Percentiles rank a stretch among this genome's conserved stretches.
Evolutionary conservation across 2,329 filamentous ascomycete genomes (phyloP).

Genomic region (Epichloe hybrida): DNA sequence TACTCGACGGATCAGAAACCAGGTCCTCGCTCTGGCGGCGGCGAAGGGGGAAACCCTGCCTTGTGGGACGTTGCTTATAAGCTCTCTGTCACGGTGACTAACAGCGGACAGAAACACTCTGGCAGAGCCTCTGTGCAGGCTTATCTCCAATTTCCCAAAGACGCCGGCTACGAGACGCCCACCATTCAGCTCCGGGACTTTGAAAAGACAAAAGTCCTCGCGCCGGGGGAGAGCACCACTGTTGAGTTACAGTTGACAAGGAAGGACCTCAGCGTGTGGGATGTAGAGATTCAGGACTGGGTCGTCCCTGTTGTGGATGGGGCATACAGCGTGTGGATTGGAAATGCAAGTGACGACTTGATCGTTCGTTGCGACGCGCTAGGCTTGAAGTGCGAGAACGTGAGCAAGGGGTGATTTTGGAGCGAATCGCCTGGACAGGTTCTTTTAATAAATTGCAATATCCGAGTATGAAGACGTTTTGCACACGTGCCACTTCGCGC

Average conservation of each 20-base stretch:
- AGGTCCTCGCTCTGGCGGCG: too few relatives aligned
- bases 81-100: slow-evolving; percentile 35
- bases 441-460: too few relatives aligned
- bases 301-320: slow-evolving; percentile 28
- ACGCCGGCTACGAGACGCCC: slow-evolving; percentile 44
- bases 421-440: too few relatives aligned
- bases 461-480: too few relatives aligned
- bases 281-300: slow-evolving; percentile 55
- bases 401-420: background rate
- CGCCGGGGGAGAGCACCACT: slow-evolving; percentile 32
- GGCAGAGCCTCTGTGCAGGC: slow-evolving; percentile 35
- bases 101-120: slow-evolving; percentile 30
- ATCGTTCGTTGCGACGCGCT: slow-evolving; percentile 17
- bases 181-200: slow-evolving; percentile 57
- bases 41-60: too few relatives aligned
- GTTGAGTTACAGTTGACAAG: slow-evolving; percentile 49
- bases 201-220: slow-evolving; percentile 47
- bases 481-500: too few relatives aligned
- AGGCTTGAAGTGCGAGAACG: slow-evolving; percentile 15
- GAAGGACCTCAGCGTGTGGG: slow-evolving; percentile 63
- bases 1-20: too few relatives aligned
- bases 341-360: slow-evolving; percentile 23
- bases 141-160: slow-evolving; percentile 30
- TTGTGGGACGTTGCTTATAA: too few relatives aligned
- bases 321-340: slow-evolving; percentile 26